These are phyloP conservation scores for Marvania coccoides DNA, from an alignment of 139 green algal species.

Conservation along the genomic window DNA sequence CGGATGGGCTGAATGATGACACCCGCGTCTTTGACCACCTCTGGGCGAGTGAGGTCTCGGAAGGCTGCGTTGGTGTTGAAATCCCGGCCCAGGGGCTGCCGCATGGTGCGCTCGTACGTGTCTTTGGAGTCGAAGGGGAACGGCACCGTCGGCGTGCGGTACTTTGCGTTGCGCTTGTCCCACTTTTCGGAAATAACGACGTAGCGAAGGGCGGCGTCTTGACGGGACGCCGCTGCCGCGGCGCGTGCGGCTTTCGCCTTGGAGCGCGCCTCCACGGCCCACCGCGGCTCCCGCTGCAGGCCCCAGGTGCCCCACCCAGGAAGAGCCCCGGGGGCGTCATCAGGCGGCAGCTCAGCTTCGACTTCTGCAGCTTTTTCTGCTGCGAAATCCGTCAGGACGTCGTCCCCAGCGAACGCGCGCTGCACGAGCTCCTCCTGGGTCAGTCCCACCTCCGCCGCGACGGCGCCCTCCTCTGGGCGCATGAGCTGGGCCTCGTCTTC, in stretches of 20 bases:
- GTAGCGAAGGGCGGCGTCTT: conserved; percentile 69
- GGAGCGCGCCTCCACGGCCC: conserved; percentile 52
- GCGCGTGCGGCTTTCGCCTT: conserved; percentile 58
- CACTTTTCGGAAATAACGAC: conserved; percentile 86
- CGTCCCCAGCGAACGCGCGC: conserved; percentile 81
- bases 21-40: conserved; percentile 67
- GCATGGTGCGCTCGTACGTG: conserved; percentile 61
- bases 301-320: conserved; percentile 91
- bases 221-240: conserved; percentile 42
- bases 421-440: conserved; percentile 48
- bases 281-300: conserved; percentile 60
- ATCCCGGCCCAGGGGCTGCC: conserved; percentile 77
- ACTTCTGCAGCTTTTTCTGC: conserved; percentile 72
- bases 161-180: conserved; percentile 71
- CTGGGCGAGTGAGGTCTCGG: conserved; percentile 72
- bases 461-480: neutral
- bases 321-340: conserved; percentile 50
- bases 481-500: neutral
- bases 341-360: conserved; percentile 70
- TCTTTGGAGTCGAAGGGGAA: conserved; percentile 63
- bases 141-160: conserved; percentile 52
- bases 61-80: conserved; percentile 79
- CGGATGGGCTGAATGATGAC: conserved; percentile 67
- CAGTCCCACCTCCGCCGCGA: conserved; percentile 2
- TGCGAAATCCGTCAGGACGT: conserved; percentile 87